These are phyloP conservation scores for Neofusicoccum sp. DNA, from an alignment of 2,329 filamentous ascomycete genomes.

Conservation along the genomic window DNA sequence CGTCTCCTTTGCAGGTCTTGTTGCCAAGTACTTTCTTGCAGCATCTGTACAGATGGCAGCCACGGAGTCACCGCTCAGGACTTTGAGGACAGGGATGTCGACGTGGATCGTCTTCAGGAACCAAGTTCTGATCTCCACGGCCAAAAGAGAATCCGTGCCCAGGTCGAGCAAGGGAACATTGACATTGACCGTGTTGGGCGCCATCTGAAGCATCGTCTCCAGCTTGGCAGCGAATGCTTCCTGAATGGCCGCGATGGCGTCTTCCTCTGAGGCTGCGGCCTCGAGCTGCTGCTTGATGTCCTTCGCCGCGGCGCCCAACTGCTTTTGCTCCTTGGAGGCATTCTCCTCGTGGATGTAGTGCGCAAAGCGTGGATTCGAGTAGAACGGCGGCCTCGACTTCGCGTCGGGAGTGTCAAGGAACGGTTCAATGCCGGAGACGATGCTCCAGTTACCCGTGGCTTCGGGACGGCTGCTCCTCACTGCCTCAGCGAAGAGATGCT, in stretches of 20 bases:
- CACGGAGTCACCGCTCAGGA: conserved; percentile 40
- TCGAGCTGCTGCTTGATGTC: not conserved
- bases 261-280: not conserved
- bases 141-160: conserved; percentile 43
- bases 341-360: not conserved
- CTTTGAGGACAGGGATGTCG: conserved; percentile 52
- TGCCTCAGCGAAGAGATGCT: conserved; percentile 57
- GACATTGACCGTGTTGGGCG: not conserved
- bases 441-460: not conserved
- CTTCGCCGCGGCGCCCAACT: not conserved
- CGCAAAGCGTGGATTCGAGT: conserved; percentile 3
- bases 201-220: not conserved
- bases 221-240: not conserved
- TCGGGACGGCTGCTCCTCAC: conserved; percentile 42
- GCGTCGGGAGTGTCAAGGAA: not conserved
- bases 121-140: conserved; percentile 51
- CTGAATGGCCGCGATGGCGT: not conserved
- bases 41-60: not conserved
- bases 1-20: not conserved
- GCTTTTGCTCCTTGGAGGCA: not conserved
- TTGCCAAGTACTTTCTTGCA: not conserved
- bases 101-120: conserved; percentile 49
- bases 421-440: not conserved
- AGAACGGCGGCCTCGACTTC: not conserved
- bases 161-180: conserved; percentile 21